Conservation (phyloP, 1,139 yeast genomes). For the Debaryomyces psychrophilus region DNA sequence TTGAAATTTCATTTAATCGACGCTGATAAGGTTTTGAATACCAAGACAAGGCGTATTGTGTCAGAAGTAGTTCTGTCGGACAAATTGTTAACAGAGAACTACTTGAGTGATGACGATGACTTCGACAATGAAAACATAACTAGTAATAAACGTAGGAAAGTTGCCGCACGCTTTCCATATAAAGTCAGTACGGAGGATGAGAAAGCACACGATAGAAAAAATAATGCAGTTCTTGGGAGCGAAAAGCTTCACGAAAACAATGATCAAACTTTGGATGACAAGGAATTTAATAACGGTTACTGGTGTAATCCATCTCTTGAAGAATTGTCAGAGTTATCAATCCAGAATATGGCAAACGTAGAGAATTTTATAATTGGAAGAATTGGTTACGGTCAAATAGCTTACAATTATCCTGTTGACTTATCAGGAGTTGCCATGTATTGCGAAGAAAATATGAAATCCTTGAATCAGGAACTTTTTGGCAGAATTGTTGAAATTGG, state of each 20-base stretch:
- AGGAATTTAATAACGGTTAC: constrained; percentile 50
- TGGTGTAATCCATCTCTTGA: constrained; percentile 79
- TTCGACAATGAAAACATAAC: constrained; percentile 23
- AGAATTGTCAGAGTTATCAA: constrained; percentile 51
- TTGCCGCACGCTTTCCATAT: constrained; percentile 21
- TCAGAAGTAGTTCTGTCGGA: constrained; percentile 23
- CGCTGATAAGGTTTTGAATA: constrained; percentile 44
- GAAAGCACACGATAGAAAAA: background rate
- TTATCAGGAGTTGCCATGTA: constrained; percentile 43
- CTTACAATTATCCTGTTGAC: constrained; percentile 74
- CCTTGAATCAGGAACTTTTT: constrained; percentile 44
- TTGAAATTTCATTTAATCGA: constrained; percentile 46
- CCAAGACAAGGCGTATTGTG: constrained; percentile 37
- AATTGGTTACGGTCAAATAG: constrained; percentile 72
- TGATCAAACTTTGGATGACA: background rate
- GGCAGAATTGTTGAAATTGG: constrained; percentile 62
- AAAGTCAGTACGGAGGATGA: constrained; percentile 12
- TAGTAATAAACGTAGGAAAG: constrained; percentile 9
- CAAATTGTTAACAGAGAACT: constrained; percentile 19
- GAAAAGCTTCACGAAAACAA: constrained; percentile 10
- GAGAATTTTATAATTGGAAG: constrained; percentile 79
- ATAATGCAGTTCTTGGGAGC: constrained; percentile 10
- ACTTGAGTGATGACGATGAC: constrained; percentile 23
- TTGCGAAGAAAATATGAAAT: constrained; percentile 31
- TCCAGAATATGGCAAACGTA: constrained; percentile 57